Percentiles rank a stretch among this genome's conserved stretches.
These are phyloP conservation scores for Bipolaris gigantea DNA, from an alignment of 2,329 filamentous ascomycete genomes.

Conservation along the genomic window DNA sequence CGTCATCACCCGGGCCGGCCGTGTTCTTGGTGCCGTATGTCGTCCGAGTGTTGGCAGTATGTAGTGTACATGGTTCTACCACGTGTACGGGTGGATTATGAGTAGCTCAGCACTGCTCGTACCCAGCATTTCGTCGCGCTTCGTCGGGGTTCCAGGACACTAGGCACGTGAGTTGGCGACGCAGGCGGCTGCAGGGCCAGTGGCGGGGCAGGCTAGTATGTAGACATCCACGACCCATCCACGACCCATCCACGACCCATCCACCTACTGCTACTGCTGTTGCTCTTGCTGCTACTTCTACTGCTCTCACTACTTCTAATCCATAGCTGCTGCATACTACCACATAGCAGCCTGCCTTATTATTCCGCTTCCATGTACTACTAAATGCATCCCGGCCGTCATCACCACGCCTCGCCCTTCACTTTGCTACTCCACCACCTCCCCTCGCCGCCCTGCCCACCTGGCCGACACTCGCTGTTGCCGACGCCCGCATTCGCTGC, in stretches of 20 bases:
- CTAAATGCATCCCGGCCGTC: too few relatives aligned
- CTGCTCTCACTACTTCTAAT: not conserved
- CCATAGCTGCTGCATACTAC: too few relatives aligned
- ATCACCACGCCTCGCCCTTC: not conserved
- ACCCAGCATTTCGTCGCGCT: slow-evolving; percentile 1
- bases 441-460: not conserved
- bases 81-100: too few relatives aligned
- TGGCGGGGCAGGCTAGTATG: slow-evolving; percentile 15
- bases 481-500: slow-evolving; percentile 1
- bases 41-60: too few relatives aligned
- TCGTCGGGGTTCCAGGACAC: slow-evolving; percentile 1
- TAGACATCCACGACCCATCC: not conserved
- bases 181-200: slow-evolving; percentile 9
- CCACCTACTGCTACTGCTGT: not conserved
- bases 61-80: too few relatives aligned
- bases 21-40: too few relatives aligned
- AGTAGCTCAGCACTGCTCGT: not conserved
- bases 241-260: not conserved
- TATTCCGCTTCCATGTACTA: not conserved
- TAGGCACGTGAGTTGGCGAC: slow-evolving; percentile 19
- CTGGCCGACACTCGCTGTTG: not conserved
- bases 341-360: not conserved
- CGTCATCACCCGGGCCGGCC: too few relatives aligned
- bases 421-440: not conserved
- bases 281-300: too few relatives aligned